These are phyloP conservation scores for Hypoxylon crocopeplum DNA, from an alignment of 495 filamentous ascomycete genomes.

Conservation along the genomic window DNA sequence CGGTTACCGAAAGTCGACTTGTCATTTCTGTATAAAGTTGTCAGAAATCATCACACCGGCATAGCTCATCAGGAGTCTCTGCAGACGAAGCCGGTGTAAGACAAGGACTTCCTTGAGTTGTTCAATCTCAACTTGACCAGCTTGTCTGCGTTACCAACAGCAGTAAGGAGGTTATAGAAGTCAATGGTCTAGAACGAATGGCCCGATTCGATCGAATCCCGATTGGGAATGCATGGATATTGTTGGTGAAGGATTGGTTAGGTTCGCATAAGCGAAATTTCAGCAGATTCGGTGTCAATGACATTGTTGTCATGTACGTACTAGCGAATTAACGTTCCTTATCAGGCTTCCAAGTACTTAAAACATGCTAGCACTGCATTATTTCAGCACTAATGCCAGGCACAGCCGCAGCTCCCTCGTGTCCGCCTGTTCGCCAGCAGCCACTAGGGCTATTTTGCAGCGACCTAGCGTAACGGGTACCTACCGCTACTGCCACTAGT, in stretches of 20 bases:
- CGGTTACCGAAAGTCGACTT: constrained; percentile 18
- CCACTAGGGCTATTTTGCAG: constrained; percentile 8
- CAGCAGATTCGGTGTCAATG: neutral
- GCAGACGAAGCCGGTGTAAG: too few relatives aligned
- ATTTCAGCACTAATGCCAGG: constrained; percentile 33
- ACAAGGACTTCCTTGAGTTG: too few relatives aligned
- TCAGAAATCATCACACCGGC: constrained; percentile 5
- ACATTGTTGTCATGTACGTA: too few relatives aligned
- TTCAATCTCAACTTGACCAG: too few relatives aligned
- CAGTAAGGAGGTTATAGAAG: neutral
- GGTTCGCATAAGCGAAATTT: constrained; percentile 34
- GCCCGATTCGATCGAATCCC: constrained; percentile 23
- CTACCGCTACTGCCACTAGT: too few relatives aligned
- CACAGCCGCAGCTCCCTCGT: constrained; percentile 20
- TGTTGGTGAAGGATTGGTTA: constrained; percentile 9
- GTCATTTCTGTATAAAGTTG: constrained; percentile 12
- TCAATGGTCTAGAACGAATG: constrained; percentile 16
- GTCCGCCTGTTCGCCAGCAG: constrained; percentile 1
- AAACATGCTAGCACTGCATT: constrained; percentile 17
- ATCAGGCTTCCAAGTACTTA: neutral
- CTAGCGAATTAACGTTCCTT: too few relatives aligned
- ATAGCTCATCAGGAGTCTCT: constrained; percentile 6
- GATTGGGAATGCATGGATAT: constrained; percentile 8
- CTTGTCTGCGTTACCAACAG: too few relatives aligned
- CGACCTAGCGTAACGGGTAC: neutral